Base-by-base conservation (phyloP, 75 land plant species). In the Picea sitchensis region DNA sequence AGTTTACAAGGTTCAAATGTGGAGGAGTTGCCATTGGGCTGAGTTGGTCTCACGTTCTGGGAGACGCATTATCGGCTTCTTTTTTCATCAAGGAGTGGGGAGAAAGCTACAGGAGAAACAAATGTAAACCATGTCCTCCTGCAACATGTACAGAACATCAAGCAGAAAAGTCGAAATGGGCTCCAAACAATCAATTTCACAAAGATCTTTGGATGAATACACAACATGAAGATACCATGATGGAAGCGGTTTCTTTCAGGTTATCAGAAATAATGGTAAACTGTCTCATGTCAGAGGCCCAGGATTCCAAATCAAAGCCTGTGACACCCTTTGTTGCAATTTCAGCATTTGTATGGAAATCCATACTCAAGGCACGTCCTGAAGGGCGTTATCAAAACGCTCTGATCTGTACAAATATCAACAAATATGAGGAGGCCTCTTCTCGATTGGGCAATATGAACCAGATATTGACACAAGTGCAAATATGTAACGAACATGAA, bases 1-100 rank as follows among this genome's bases (percentile, higher is more conserved):
- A 92, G 94, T 81, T 89, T 20, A 92, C 94, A 2, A 68, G 77
- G 77, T 92, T 92, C 87, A 90, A 83, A 61, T 89, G 91, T 81
- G 94, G 94, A 51, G 90, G 88, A 14, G 21, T 89, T 18, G 80
- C 91, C 12, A 14, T 92, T 32, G 91, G 91, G 3, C 62, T 88
- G 30, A 90, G 88, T 69, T 92, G 94, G 94, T 78, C 87, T 64
- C 91, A 92, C 65, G 76, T 88, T 11, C 77, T 90, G 21, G 91
- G 94, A 30, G 94, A 87, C 74, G 81, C 81, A 61, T 59, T 86
- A 3, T 83, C 87, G 20, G 94, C 88, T 17, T 56, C 81, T 5
- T 65, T 81, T 31, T 90, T 85, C 77, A 77, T 92, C 65, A 83
- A 86, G 65, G 20, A 59, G 32, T 88, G 82, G 84, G 82, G 56